These are phyloP conservation scores for Suhomyces kunorum DNA, from an alignment of 1,139 yeast species.

Conservation along the genomic window DNA sequence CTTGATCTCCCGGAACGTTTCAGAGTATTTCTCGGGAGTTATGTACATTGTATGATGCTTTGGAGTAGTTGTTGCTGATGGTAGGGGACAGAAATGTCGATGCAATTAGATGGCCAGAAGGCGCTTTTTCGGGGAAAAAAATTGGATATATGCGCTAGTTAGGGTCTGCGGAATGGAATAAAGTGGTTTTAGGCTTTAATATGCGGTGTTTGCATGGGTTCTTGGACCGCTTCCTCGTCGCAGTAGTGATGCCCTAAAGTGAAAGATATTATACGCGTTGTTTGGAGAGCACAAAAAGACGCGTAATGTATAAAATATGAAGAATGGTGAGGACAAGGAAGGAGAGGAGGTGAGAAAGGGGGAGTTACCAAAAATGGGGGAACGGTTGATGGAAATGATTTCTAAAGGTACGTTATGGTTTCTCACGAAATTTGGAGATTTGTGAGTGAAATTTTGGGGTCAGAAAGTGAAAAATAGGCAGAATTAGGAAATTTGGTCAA, in stretches of 20 bases:
- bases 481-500: too few species aligned
- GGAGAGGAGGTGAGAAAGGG: too few species aligned
- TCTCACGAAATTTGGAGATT: too few species aligned
- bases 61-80: not conserved
- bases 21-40: conserved; percentile 58
- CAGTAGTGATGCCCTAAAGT: not conserved
- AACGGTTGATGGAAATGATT: too few species aligned
- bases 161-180: too few species aligned
- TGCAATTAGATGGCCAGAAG: not conserved
- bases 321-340: not conserved
- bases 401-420: too few species aligned
- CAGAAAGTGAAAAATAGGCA: too few species aligned
- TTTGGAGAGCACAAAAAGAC: conserved; percentile 4
- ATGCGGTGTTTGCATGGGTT: too few species aligned
- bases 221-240: too few species aligned
- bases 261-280: conserved; percentile 4
- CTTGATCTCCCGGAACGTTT: conserved; percentile 60
- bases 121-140: not conserved
- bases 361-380: not conserved
- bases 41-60: conserved; percentile 52
- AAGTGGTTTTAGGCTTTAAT: too few species aligned
- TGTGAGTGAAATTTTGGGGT: too few species aligned
- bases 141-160: not conserved
- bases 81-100: not conserved
- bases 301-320: not conserved